Conservation (phyloP, 768 basidiomycete genomes). For the Kondoa malvinella region DNA sequence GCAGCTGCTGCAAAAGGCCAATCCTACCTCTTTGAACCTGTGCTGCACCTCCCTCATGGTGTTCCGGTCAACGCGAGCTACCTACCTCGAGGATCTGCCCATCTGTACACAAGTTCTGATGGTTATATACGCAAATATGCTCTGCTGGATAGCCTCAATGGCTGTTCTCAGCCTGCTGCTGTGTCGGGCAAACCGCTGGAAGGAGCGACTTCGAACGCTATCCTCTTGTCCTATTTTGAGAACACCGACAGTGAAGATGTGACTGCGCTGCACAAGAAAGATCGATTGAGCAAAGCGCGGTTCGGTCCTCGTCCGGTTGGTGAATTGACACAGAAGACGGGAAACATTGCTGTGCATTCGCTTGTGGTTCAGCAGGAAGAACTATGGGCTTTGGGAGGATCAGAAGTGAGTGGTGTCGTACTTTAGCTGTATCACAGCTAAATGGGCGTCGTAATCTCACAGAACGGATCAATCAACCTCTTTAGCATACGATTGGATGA, state of each 20-base stretch:
- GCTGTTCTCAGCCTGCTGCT: constrained; percentile 6
- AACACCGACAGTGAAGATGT: constrained; percentile 21
- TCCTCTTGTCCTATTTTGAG: constrained; percentile 25
- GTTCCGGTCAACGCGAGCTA: constrained; percentile 19
- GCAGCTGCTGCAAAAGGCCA: not conserved
- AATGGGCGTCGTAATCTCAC: not conserved
- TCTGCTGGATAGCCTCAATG: constrained; percentile 20
- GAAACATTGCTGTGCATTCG: constrained; percentile 55
- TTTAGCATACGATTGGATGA: constrained; percentile 86
- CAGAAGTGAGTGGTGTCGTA: constrained; percentile 45
- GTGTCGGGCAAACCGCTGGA: not conserved
- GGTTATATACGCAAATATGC: constrained; percentile 25
- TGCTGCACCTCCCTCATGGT: constrained; percentile 17
- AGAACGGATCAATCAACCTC: constrained; percentile 83
- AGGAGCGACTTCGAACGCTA: constrained; percentile 8
- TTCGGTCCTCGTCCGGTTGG: constrained; percentile 19
- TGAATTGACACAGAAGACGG: constrained; percentile 7
- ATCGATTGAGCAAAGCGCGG: not conserved
- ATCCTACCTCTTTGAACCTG: constrained; percentile 9
- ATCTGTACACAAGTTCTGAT: constrained; percentile 24
- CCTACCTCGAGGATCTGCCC: constrained; percentile 19
- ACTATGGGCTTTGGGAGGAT: constrained; percentile 77
- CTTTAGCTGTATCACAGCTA: constrained; percentile 6
- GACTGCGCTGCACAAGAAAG: constrained; percentile 5
- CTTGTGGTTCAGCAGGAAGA: constrained; percentile 83